Percentiles rank a stretch among this genome's conserved stretches.
Conservation (phyloP, 257 asterid genomes). For the Schizonepeta tenuifolia region DNA sequence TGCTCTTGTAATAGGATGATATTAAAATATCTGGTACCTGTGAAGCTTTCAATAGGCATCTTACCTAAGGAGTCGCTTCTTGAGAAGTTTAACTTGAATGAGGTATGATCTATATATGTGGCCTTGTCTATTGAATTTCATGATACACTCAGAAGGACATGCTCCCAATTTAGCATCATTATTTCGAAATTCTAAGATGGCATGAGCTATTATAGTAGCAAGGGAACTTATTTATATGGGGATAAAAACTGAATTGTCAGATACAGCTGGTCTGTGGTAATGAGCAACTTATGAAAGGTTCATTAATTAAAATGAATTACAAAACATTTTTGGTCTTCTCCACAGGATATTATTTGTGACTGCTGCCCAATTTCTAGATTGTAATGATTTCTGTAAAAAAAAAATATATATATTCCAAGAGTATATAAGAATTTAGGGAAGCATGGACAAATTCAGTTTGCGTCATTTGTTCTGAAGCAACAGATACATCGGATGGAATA, state of each 20-base stretch:
- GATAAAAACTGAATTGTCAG: not conserved
- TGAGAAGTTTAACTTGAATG: conserved; percentile 73
- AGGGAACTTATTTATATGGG: not conserved
- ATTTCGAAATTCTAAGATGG: not conserved
- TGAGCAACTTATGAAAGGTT: not conserved
- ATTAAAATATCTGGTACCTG: conserved; percentile 88
- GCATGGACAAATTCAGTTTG: conserved; percentile 9
- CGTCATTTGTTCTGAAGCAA: not conserved
- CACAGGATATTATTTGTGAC: not conserved
- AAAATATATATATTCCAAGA: too few relatives aligned
- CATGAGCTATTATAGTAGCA: not conserved
- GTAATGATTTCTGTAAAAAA: not conserved
- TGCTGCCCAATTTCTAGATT: conserved; percentile 5
- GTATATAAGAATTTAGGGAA: not conserved
- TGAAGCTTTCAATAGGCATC: conserved; percentile 90
- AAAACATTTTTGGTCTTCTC: not conserved
- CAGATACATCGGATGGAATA: conserved; percentile 10
- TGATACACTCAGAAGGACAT: not conserved
- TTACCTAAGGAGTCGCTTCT: conserved; percentile 65
- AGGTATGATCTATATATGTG: conserved; percentile 55
- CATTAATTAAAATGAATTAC: not conserved
- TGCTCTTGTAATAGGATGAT: conserved; percentile 70
- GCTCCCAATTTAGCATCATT: conserved; percentile 10
- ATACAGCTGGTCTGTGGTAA: not conserved
- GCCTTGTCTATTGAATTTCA: too few relatives aligned